Percentiles rank a stretch among this genome's conserved stretches.
phyloP scores from a whole-genome alignment of 2,329 filamentous ascomycete genomes.

The Pochonia chlamydosporia region DNA sequence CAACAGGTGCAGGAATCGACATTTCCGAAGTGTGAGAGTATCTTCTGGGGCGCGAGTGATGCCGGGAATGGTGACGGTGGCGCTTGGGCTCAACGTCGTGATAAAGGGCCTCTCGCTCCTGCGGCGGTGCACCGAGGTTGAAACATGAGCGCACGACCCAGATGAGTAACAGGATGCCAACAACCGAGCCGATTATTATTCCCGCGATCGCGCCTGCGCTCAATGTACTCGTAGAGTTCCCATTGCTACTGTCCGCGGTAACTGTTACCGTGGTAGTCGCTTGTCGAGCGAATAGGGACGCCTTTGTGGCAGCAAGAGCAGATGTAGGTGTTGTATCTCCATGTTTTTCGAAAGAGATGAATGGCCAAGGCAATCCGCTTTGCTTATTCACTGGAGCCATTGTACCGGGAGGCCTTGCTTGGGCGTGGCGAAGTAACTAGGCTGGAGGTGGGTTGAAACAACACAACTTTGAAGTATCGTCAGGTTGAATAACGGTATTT shows the following conservation, averaged over 20 bases:
- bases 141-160: constrained; percentile 42
- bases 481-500: no score
- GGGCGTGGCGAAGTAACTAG: no score
- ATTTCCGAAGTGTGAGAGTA: constrained; percentile 1
- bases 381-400: not conserved
- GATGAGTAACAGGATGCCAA: constrained; percentile 37
- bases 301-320: not conserved
- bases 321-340: not conserved
- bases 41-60: constrained; percentile 4
- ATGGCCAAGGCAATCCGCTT: not conserved
- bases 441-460: no score
- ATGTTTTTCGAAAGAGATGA: not conserved
- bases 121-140: constrained; percentile 32
- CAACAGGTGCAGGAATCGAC: not conserved
- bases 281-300: constrained; percentile 1
- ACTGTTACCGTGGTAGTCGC: constrained; percentile 25
- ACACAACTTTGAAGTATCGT: no score
- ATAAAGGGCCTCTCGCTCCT: constrained; percentile 26
- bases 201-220: constrained; percentile 45
- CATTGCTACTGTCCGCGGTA: constrained; percentile 13
- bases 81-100: constrained; percentile 19
- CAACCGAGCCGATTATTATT: constrained; percentile 43
- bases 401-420: not conserved
- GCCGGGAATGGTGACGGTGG: constrained; percentile 16
- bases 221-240: constrained; percentile 21